Percentiles rank a stretch among this genome's conserved stretches.
phyloP scores from a whole-genome alignment of 2,329 filamentous ascomycete genomes.

The Monilinia vaccinii-corymbosi region DNA sequence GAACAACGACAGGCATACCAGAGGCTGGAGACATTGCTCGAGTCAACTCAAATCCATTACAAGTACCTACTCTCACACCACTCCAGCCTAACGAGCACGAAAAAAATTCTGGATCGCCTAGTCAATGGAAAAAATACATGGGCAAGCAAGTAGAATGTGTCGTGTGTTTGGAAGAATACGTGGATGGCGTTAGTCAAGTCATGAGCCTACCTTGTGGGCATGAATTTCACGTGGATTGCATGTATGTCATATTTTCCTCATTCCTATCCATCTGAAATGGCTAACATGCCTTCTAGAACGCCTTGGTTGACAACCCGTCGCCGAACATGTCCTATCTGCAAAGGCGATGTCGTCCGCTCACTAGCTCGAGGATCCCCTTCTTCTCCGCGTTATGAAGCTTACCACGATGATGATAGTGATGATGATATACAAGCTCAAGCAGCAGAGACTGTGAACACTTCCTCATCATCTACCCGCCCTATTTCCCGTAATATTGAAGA shows the following conservation, averaged over 20 bases:
- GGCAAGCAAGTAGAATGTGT: conserved; percentile 76
- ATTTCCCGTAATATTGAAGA: conserved; percentile 14
- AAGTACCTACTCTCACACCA: conserved; percentile 19
- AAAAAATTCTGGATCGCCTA: conserved; percentile 38
- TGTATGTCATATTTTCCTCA: conserved; percentile 55
- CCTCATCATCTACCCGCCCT: conserved; percentile 35
- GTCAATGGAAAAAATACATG: conserved; percentile 59
- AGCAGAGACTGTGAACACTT: conserved; percentile 36
- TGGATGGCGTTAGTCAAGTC: conserved; percentile 86
- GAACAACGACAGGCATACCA: conserved; percentile 52
- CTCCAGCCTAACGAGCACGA: conserved; percentile 34
- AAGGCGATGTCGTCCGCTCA: conserved; percentile 82
- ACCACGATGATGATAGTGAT: conserved; percentile 35
- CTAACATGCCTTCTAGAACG: conserved; percentile 47
- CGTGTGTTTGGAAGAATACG: conserved; percentile 91
- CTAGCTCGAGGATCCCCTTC: conserved; percentile 39
- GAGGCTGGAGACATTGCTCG: conserved; percentile 40
- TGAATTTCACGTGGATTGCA: conserved; percentile 97
- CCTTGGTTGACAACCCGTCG: conserved; percentile 94
- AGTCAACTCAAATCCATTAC: conserved; percentile 32
- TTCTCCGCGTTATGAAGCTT: conserved; percentile 27
- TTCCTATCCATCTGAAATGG: conserved; percentile 1
- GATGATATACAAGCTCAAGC: conserved; percentile 37
- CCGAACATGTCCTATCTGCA: conserved; percentile 97
- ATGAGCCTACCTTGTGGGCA: conserved; percentile 98